Percentiles rank a stretch among this genome's conserved stretches.
Evolutionary conservation across 2,329 filamentous ascomycete genomes (phyloP).

Genomic region (Neofusicoccum cordaticola): DNA sequence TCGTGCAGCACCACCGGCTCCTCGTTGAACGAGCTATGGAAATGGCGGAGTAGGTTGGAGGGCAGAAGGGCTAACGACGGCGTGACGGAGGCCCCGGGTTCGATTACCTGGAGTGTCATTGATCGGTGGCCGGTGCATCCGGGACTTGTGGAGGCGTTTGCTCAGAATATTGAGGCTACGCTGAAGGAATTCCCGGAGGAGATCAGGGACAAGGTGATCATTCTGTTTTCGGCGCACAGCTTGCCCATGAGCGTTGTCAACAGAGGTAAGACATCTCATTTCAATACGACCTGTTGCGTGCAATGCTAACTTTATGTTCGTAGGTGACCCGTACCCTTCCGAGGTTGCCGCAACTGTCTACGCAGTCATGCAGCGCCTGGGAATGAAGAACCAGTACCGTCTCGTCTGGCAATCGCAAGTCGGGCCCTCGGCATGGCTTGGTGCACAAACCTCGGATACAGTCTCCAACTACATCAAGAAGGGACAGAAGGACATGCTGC

Average conservation of each 20-base stretch:
- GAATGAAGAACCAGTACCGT: constrained; percentile 85
- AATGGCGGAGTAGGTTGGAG: constrained; percentile 86
- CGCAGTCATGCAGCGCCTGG: constrained; percentile 90
- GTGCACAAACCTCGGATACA: constrained; percentile 85
- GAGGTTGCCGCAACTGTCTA: constrained; percentile 96
- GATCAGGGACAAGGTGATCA: constrained; percentile 72
- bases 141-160: constrained; percentile 87
- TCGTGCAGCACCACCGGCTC: constrained; percentile 96
- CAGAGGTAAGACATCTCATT: constrained; percentile 54
- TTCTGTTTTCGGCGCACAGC: constrained; percentile 94
- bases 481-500: constrained; percentile 83
- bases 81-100: constrained; percentile 57
- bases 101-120: constrained; percentile 95
- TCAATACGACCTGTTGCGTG: not conserved
- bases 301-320: constrained; percentile 42
- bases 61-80: constrained; percentile 62
- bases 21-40: constrained; percentile 96
- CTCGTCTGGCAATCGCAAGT: constrained; percentile 98
- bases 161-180: constrained; percentile 84
- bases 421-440: constrained; percentile 90
- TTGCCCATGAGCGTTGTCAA: constrained; percentile 98
- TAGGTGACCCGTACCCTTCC: constrained; percentile 82
- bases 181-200: constrained; percentile 81
- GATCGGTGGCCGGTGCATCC: constrained; percentile 94
- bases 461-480: constrained; percentile 87